A percentile compares a stretch with the other conserved stretches of the same genome.
These are phyloP conservation scores for Pelargonium myrrhifolium DNA, from an alignment of 441 rosid genomes.

Conservation along the genomic window DNA sequence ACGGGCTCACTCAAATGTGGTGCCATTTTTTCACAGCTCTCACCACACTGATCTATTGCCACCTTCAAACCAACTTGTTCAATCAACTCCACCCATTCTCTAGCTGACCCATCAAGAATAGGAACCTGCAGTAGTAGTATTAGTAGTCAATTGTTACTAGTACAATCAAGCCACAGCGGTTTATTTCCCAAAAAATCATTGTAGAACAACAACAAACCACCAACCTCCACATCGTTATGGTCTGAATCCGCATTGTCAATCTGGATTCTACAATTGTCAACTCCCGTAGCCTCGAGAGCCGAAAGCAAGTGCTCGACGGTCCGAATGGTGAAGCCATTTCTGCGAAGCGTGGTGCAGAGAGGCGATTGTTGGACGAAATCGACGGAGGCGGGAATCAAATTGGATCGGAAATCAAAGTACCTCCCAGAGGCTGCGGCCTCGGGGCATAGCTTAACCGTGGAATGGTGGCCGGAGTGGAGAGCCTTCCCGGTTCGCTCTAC, in stretches of 20 bases:
- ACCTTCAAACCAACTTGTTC: slow-evolving; percentile 45
- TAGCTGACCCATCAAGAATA: slow-evolving; percentile 79
- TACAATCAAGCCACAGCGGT: not conserved
- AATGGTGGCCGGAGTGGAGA: slow-evolving; percentile 55
- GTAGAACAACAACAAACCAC: not conserved
- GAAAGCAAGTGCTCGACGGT: slow-evolving; percentile 88
- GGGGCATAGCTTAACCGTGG: slow-evolving; percentile 55
- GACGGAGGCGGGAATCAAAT: slow-evolving; percentile 54
- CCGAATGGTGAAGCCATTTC: slow-evolving; percentile 43
- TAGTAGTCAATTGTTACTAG: too few species aligned
- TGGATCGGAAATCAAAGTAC: slow-evolving; percentile 43
- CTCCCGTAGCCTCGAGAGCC: slow-evolving; percentile 63
- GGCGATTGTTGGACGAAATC: slow-evolving; percentile 48
- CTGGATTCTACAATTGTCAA: slow-evolving; percentile 70
- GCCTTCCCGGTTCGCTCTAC: slow-evolving; percentile 37
- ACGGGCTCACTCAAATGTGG: slow-evolving; percentile 52
- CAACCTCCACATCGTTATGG: slow-evolving; percentile 54
- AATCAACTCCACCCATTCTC: slow-evolving; percentile 59
- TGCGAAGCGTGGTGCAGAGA: slow-evolving; percentile 61
- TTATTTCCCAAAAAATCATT: not conserved
- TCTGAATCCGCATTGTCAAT: slow-evolving; percentile 26
- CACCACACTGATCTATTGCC: slow-evolving; percentile 44
- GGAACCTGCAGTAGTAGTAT: slow-evolving; percentile 65
- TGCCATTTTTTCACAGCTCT: slow-evolving; percentile 45
- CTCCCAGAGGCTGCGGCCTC: slow-evolving; percentile 64